These are phyloP conservation scores for Wallacemonas sp. DNA, from an alignment of 208 protist genomes.

Conservation along the genomic window DNA sequence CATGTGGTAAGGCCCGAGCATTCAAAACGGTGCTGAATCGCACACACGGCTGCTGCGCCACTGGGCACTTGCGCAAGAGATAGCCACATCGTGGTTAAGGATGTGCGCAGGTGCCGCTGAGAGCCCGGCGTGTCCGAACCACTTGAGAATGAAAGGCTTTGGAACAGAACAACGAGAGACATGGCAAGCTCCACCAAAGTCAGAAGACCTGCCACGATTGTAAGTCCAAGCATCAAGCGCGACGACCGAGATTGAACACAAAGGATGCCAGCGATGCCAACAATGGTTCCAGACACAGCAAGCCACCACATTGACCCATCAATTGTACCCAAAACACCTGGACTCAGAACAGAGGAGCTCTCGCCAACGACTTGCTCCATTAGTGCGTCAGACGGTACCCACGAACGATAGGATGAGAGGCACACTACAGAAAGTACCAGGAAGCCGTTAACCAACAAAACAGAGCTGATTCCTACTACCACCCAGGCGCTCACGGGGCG, in stretches of 20 bases:
- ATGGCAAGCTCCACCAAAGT: not conserved
- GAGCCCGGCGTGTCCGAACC: not conserved
- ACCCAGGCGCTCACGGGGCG: not conserved
- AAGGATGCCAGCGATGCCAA: slow-evolving; percentile 1
- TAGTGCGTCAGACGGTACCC: slow-evolving; percentile 1
- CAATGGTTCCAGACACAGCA: not conserved
- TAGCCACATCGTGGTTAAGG: not conserved
- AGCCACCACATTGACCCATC: slow-evolving; percentile 6
- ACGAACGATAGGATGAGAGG: not conserved
- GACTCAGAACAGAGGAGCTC: not conserved
- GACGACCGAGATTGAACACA: not conserved
- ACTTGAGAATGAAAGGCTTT: not conserved
- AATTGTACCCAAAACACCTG: not conserved
- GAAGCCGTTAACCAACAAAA: not conserved
- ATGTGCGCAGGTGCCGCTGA: not conserved
- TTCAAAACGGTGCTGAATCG: slow-evolving; percentile 21
- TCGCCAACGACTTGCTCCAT: not conserved
- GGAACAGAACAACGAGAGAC: not conserved
- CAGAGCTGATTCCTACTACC: not conserved
- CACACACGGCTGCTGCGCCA: slow-evolving; percentile 10
- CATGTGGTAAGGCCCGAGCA: slow-evolving; percentile 41
- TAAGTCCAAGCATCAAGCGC: not conserved
- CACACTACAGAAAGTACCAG: not conserved
- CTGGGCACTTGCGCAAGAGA: not conserved
- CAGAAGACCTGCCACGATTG: not conserved